A percentile compares a stretch with the other conserved stretches of the same genome.
phyloP scores from a whole-genome alignment of 2,329 filamentous ascomycete genomes.

The Pestalotiopsis sp. region DNA sequence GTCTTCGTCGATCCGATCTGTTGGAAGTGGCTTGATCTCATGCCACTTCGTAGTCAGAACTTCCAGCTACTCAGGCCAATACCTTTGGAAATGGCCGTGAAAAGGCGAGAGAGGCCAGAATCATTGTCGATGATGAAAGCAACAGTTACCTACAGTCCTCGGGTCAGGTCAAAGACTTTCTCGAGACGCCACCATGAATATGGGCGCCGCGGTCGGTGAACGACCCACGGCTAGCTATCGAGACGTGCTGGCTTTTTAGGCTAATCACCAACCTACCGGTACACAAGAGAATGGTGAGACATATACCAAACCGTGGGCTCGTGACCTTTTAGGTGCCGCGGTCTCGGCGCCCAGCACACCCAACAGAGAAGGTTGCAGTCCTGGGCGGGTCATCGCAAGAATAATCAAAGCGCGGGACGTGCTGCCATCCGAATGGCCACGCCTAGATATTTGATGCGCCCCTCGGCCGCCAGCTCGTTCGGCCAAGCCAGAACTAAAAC shows the following conservation, averaged over 20 bases:
- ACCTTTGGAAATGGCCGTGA: too few species aligned
- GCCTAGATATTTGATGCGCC: background rate
- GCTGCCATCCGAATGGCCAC: background rate
- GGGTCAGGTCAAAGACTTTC: background rate
- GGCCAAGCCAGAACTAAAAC: background rate
- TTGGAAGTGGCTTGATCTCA: background rate
- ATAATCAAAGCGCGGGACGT: background rate
- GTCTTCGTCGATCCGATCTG: background rate
- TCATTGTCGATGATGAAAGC: too few species aligned
- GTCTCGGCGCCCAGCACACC: background rate
- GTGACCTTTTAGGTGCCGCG: background rate
- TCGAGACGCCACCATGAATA: background rate
- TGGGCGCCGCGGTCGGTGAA: background rate
- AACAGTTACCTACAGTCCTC: background rate
- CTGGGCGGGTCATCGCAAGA: background rate
- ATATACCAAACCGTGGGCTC: background rate
- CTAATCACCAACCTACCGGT: background rate
- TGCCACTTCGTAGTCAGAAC: background rate
- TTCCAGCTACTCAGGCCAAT: too few species aligned
- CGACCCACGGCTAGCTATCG: background rate
- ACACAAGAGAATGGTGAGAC: background rate
- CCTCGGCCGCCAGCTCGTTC: background rate
- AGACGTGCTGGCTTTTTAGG: constrained; percentile 1
- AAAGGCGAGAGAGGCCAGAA: too few species aligned
- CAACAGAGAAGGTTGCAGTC: background rate